Evolutionary conservation across 306 rosid species (phyloP), one percentile per base, ranked within the genome.

Genomic region (Cicer yamashitae): DNA sequence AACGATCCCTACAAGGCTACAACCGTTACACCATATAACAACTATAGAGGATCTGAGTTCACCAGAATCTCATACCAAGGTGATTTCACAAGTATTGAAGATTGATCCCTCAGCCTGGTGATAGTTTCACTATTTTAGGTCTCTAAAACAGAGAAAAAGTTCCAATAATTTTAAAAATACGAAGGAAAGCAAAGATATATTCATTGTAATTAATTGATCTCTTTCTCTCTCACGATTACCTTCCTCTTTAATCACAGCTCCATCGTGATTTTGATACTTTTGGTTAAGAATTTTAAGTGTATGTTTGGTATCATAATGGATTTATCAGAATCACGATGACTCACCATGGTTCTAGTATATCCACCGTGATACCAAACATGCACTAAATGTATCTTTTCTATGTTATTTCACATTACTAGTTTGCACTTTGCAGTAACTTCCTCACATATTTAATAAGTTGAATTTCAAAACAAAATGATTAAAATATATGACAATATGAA

Each of bases 201-300:
- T 57, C 40, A 13, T 67, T 72, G 39, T 18, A 22, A 38, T 20
- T 70, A 56, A 63, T 48, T 58, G 48, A 48, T 51, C 67, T 59
- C 37, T 45, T 17, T 78, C 40, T 14, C 48, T 8, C 50, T 47
- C 57, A 37, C 50, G 7, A 54, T 37, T 13, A 51, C 56, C 51
- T 10, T 70, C 62, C 25, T 18, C 69, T 76, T 58, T 86, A 58
- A 85, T 76, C 78, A 82, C 87, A 71, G 85, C 90, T 46, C 34
- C 86, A 46, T 6, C 12, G n/a, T 1, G 8, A 30, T 10, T 54
- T 44, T 58, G 56, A 54, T 9, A 22, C 44, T 47, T 47, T 17
- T 53, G 62, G 67, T 61, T 81, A 62, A 41, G 67, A 68, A 53
- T 22, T 14, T 69, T 37, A 13, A 41, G 1, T 43, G 57, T 12